Percentiles rank a stretch among this genome's conserved stretches.
Conservation (phyloP, 805 yeast species). For the Ogataea salicorniae region DNA sequence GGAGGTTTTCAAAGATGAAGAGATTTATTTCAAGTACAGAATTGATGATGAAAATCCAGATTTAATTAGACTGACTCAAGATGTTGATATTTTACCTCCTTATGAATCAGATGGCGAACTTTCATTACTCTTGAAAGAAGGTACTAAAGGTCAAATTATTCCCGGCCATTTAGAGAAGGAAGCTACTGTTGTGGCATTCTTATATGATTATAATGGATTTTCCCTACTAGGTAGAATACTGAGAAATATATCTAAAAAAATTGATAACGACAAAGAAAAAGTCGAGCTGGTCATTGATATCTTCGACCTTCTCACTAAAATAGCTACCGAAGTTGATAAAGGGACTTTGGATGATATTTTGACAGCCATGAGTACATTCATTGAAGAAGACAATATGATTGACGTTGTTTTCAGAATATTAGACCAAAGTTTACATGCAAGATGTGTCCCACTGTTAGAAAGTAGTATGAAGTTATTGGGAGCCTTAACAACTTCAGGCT, state of each 20-base stretch:
- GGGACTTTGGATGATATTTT: slow-evolving; percentile 23
- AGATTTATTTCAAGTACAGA: slow-evolving; percentile 36
- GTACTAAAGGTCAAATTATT: slow-evolving; percentile 68
- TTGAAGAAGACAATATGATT: slow-evolving; percentile 30
- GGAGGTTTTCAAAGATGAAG: slow-evolving; percentile 36
- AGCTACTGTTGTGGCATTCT: slow-evolving; percentile 50
- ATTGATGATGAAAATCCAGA: slow-evolving; percentile 52
- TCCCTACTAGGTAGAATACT: slow-evolving; percentile 72
- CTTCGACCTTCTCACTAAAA: slow-evolving; percentile 44
- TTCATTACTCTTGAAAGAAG: slow-evolving; percentile 40
- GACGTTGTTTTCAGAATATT: slow-evolving; percentile 62
- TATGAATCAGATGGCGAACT: slow-evolving; percentile 41
- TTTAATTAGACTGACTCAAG: slow-evolving; percentile 37
- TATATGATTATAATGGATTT: slow-evolving; percentile 82
- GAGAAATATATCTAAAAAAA: slow-evolving; percentile 49
- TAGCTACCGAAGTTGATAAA: slow-evolving; percentile 37
- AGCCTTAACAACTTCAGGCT: slow-evolving; percentile 38
- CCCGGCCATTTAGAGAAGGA: slow-evolving; percentile 32
- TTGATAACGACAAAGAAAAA: slow-evolving; percentile 36
- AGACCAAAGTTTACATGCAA: slow-evolving; percentile 58
- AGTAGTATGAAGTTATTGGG: slow-evolving; percentile 46
- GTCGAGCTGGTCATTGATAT: slow-evolving; percentile 41
- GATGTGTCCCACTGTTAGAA: slow-evolving; percentile 42
- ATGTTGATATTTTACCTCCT: slow-evolving; percentile 45
- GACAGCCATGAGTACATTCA: slow-evolving; percentile 31